Evolutionary conservation across 495 filamentous ascomycete genomes (phyloP), one percentile per base, ranked within the genome.

Genomic region (Pseudoneurospora amorphoporcata): DNA sequence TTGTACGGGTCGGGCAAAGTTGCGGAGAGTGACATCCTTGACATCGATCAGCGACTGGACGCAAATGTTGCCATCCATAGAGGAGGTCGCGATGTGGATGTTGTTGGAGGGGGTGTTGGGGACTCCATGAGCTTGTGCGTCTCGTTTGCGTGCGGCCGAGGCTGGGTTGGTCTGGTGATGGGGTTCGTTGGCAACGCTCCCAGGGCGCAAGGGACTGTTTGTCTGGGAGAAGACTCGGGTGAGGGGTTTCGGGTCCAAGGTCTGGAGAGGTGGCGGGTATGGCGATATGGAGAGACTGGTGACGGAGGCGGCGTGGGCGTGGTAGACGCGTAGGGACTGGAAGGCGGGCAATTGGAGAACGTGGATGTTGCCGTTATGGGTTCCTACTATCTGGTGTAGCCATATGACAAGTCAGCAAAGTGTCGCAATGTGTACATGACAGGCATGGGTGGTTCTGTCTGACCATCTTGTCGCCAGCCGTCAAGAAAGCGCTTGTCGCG

Each of bases 381-480:
- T 97, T 75, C 95, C 95, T 74, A 96, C 84, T 71, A 98, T 91
- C 93, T 96, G 82, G 39, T 29, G 37, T 12, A 75, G 69, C 39
- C 8, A 38, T 45, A 38, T 45, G 38, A 6, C 68, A 17, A 41
- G 47, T 58, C 32, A 42, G 70, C 45, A 42, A 47, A 1, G 8
- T 17, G 17, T 53, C 16, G 39, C 16, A 19, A 69, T 42, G 10
- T 70, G 2, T 16, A 41, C 68, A 29, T 19, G 16, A 32, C 8
- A 4, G 14, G 19, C 5, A 17, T 16, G 23, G 19, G 35, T 37
- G 65, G 58, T 4, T 40, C 71, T 10, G 23, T 69, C 87, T 73
- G 84, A 95, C 93, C 94, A 98, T 97, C 84, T 97, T 98, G 84
- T 98, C 95, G 37, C 94, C 95, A 29, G 92, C 92, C 68, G 95